phyloP scores from a whole-genome alignment of 495 filamentous ascomycete genomes.

The Emericellopsis terricola region DNA sequence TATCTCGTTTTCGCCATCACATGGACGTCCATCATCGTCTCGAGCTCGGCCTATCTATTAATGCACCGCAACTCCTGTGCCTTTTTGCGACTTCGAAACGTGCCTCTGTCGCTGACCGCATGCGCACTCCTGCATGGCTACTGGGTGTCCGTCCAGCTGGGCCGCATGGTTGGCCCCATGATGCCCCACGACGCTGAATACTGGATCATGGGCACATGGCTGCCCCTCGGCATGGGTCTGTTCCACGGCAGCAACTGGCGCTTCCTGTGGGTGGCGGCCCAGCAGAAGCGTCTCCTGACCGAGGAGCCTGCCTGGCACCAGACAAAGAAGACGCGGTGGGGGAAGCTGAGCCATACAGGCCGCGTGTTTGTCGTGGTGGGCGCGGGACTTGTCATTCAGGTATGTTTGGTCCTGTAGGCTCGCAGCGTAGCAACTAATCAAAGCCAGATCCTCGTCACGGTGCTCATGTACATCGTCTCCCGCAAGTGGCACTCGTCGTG shows the following conservation, averaged over 20 bases:
- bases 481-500: slow-evolving; percentile 39
- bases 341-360: slow-evolving; percentile 14
- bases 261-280: slow-evolving; percentile 42
- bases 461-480: slow-evolving; percentile 45
- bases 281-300: slow-evolving; percentile 25
- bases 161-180: slow-evolving; percentile 37
- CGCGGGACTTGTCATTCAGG: slow-evolving; percentile 34
- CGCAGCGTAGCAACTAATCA: too few relatives aligned
- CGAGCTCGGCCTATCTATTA: slow-evolving; percentile 36
- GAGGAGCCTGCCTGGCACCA: neutral
- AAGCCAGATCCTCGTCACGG: slow-evolving; percentile 41
- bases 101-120: slow-evolving; percentile 38
- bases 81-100: slow-evolving; percentile 43
- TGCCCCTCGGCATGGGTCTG: slow-evolving; percentile 51
- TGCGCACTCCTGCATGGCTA: slow-evolving; percentile 48
- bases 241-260: slow-evolving; percentile 54
- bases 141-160: slow-evolving; percentile 37
- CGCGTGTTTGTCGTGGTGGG: slow-evolving; percentile 28
- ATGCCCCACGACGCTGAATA: slow-evolving; percentile 35
- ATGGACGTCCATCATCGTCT: slow-evolving; percentile 36
- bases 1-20: slow-evolving; percentile 26
- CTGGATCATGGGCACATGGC: slow-evolving; percentile 59
- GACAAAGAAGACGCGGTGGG: neutral
- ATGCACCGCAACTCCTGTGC: slow-evolving; percentile 34
- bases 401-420: slow-evolving; percentile 8